Evolutionary conservation across 2,329 filamentous ascomycete species (phyloP).

Genomic region (Colletotrichum endophyticum): DNA sequence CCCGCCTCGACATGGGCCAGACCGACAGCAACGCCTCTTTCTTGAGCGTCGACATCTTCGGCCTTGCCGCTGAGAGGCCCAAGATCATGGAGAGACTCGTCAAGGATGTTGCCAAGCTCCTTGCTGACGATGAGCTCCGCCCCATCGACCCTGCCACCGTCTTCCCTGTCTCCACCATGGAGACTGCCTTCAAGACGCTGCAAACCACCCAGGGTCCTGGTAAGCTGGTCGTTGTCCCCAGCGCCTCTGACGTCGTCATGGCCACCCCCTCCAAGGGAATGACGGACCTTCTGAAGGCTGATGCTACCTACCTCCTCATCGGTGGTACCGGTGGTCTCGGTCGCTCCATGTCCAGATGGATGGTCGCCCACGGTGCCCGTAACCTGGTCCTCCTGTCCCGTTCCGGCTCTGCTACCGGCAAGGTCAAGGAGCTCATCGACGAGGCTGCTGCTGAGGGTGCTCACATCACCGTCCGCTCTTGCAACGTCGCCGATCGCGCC

Average conservation of each 20-base stretch:
- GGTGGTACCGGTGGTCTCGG: slow-evolving; percentile 59
- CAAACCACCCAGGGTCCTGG: slow-evolving; percentile 41
- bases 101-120: slow-evolving; percentile 37
- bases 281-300: slow-evolving; percentile 37
- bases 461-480: slow-evolving; percentile 48
- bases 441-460: slow-evolving; percentile 43
- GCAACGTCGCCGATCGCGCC: slow-evolving; percentile 50
- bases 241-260: slow-evolving; percentile 45
- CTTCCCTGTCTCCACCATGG: slow-evolving; percentile 42
- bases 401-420: slow-evolving; percentile 44
- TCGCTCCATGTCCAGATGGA: slow-evolving; percentile 52
- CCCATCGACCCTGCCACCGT: slow-evolving; percentile 38
- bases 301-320: slow-evolving; percentile 55
- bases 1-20: slow-evolving; percentile 52
- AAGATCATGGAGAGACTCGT: slow-evolving; percentile 43
- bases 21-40: slow-evolving; percentile 52
- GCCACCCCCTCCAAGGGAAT: slow-evolving; percentile 39
- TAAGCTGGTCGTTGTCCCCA: slow-evolving; percentile 49
- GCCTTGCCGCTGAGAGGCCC: slow-evolving; percentile 46
- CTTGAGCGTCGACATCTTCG: slow-evolving; percentile 49
- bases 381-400: slow-evolving; percentile 55
- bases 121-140: slow-evolving; percentile 36
- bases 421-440: slow-evolving; percentile 37
- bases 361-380: slow-evolving; percentile 52
- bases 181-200: slow-evolving; percentile 38